A percentile compares a stretch with the other conserved stretches of the same genome.
Conservation (phyloP, 805 yeast species). For the Blastobotrys chiropterorum region DNA sequence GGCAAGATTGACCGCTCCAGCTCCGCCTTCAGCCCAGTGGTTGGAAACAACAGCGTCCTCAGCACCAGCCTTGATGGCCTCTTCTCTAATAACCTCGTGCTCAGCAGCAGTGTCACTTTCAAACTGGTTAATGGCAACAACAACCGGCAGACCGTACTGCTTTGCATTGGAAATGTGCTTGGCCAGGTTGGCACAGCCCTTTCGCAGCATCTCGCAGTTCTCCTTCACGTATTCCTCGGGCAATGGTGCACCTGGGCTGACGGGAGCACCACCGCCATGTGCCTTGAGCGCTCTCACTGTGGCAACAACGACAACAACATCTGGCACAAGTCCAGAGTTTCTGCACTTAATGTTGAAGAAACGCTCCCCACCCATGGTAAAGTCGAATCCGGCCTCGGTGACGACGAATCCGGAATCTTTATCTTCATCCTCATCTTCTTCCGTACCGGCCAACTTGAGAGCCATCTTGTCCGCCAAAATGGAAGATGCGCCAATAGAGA, state of each 20-base stretch:
- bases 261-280: constrained; percentile 97
- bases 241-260: constrained; percentile 84
- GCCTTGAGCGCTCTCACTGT: constrained; percentile 92
- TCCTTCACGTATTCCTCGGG: constrained; percentile 80
- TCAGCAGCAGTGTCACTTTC: constrained; percentile 77
- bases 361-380: constrained; percentile 99
- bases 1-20: constrained; percentile 80
- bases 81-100: constrained; percentile 68
- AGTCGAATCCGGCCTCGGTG: constrained; percentile 97
- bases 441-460: constrained; percentile 76
- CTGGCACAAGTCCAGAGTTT: constrained; percentile 84
- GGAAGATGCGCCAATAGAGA: constrained; percentile 93
- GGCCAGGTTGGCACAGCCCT: constrained; percentile 82
- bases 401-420: constrained; percentile 69
- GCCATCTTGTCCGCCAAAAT: constrained; percentile 92
- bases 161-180: constrained; percentile 86
- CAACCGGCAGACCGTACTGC: constrained; percentile 83
- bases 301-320: constrained; percentile 88
- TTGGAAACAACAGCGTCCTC: constrained; percentile 81
- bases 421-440: constrained; percentile 35
- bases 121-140: constrained; percentile 89
- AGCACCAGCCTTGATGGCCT: constrained; percentile 85
- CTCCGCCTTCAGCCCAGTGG: constrained; percentile 96
- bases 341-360: constrained; percentile 94
- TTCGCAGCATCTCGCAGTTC: constrained; percentile 67